Percentiles rank a stretch among this genome's conserved stretches.
Conservation (phyloP, 2,329 filamentous ascomycete genomes). For the Verticillium tricorpus region DNA sequence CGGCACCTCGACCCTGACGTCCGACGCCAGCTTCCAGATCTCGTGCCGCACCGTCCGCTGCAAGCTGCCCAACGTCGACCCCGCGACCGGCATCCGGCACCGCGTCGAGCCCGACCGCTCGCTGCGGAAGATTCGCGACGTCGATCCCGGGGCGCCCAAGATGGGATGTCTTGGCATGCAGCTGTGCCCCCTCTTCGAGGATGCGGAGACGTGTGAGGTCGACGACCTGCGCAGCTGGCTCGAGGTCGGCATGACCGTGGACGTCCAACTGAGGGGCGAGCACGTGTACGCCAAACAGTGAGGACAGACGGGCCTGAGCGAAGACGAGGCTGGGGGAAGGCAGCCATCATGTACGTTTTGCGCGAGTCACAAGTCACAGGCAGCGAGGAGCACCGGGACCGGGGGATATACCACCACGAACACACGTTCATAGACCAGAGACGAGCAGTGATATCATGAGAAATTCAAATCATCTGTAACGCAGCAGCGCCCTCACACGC, state of each 20-base stretch:
- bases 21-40: constrained; percentile 42
- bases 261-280: constrained; percentile 41
- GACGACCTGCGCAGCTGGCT: constrained; percentile 37
- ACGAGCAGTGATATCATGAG: background rate
- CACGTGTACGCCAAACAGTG: constrained; percentile 37
- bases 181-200: constrained; percentile 51
- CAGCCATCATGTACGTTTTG: no score
- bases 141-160: constrained; percentile 55
- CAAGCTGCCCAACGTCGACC: constrained; percentile 68
- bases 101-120: constrained; percentile 52
- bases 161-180: constrained; percentile 62
- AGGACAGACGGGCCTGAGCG: background rate
- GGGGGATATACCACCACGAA: background rate
- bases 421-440: background rate
- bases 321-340: background rate
- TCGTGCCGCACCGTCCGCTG: constrained; percentile 64
- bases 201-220: constrained; percentile 11
- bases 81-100: constrained; percentile 52
- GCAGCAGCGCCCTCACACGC: background rate
- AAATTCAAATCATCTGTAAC: background rate
- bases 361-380: background rate
- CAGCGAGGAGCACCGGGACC: background rate
- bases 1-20: constrained; percentile 41
- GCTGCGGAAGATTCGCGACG: constrained; percentile 51
- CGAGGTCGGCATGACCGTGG: constrained; percentile 52